Evolutionary conservation across 768 basidiomycete genomes (phyloP).

Genomic region (Pulveroboletus sp.): DNA sequence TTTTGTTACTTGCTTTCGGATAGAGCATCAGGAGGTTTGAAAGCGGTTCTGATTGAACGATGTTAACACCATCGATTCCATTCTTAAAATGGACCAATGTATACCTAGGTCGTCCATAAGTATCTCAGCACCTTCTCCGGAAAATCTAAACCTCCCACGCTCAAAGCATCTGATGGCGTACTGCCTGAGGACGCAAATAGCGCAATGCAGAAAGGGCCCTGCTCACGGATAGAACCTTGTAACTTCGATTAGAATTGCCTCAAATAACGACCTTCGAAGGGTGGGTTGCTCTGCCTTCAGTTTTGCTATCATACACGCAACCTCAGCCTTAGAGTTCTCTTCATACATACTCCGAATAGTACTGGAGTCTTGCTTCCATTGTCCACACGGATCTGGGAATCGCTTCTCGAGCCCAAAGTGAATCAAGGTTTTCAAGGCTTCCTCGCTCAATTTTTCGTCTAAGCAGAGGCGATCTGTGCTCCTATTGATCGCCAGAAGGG

Average conservation of each 20-base stretch:
- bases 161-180: conserved; percentile 15
- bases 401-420: conserved; percentile 27
- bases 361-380: conserved; percentile 19
- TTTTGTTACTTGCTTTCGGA: conserved; percentile 12
- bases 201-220: neutral
- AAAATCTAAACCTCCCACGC: conserved; percentile 7
- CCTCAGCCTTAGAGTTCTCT: neutral
- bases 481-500: conserved; percentile 8
- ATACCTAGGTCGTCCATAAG: conserved; percentile 4
- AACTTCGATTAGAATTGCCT: conserved; percentile 23
- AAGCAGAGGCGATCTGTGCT: conserved; percentile 22
- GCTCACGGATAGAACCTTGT: conserved; percentile 25
- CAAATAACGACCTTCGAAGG: conserved; percentile 19
- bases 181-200: neutral
- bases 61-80: neutral
- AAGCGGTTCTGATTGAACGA: conserved; percentile 18
- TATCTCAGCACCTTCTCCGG: neutral
- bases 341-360: neutral
- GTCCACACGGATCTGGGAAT: conserved; percentile 17
- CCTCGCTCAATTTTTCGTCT: conserved; percentile 20
- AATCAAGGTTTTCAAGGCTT: conserved; percentile 27
- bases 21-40: neutral
- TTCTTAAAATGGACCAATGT: neutral
- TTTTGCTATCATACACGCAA: too few species aligned
- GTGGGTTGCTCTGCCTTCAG: conserved; percentile 1